Evolutionary conservation across 495 filamentous ascomycete species (phyloP).

Genomic region (Penicillium desertorum): DNA sequence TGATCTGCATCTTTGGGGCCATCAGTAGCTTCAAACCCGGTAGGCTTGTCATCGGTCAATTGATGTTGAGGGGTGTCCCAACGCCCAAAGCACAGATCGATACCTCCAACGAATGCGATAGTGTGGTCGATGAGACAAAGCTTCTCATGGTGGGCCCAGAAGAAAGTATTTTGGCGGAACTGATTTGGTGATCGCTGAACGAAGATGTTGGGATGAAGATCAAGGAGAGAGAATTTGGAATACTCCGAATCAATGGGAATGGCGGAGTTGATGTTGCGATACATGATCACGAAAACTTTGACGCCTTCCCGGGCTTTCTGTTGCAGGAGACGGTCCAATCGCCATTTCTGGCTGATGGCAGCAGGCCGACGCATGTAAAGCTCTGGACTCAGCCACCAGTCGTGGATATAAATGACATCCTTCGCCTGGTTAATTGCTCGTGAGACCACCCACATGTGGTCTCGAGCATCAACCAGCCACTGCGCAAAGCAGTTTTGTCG

Average conservation of each 20-base stretch:
- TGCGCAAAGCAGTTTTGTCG: constrained; percentile 84
- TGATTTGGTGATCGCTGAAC: constrained; percentile 96
- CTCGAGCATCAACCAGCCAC: constrained; percentile 94
- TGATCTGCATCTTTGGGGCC: constrained; percentile 85
- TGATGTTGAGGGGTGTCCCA: constrained; percentile 96
- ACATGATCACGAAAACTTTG: constrained; percentile 98
- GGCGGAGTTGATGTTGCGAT: constrained; percentile 96
- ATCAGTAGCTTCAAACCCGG: constrained; percentile 81
- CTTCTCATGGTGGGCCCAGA: constrained; percentile 99
- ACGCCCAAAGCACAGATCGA: constrained; percentile 95
- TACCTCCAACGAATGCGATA: constrained; percentile 91
- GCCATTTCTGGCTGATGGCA: constrained; percentile 98
- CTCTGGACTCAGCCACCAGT: constrained; percentile 98
- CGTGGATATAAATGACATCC: constrained; percentile 98
- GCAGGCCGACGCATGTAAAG: constrained; percentile 93
- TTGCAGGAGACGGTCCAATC: constrained; percentile 90
- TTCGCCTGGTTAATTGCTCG: constrained; percentile 96
- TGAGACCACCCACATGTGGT: constrained; percentile 99
- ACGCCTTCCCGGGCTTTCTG: constrained; percentile 92
- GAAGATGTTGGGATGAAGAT: constrained; percentile 93
- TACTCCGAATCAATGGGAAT: constrained; percentile 99
- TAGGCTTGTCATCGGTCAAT: constrained; percentile 88
- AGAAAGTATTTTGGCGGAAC: constrained; percentile 98
- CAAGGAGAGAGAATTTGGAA: constrained; percentile 95
- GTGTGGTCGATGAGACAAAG: constrained; percentile 94